Evolutionary conservation across 805 yeast species (phyloP).

Genomic region (Wickerhamomyces rabaulensis): DNA sequence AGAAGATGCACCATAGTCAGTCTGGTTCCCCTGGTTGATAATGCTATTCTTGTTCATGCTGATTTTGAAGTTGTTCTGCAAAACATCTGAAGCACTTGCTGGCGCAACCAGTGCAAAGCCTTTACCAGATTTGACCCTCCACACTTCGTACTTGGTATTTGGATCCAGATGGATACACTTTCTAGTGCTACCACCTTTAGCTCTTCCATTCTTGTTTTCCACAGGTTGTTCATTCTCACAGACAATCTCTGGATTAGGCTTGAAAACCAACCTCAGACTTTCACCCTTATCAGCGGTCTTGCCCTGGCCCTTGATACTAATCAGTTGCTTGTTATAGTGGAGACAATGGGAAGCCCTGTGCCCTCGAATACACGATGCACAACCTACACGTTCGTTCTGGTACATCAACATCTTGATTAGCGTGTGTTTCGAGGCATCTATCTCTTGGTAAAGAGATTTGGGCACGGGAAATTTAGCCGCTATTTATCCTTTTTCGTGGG

Average conservation of each 20-base stretch:
- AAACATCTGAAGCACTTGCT: not conserved
- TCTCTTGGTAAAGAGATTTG: no score
- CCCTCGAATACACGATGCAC: constrained; percentile 6
- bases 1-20: no score
- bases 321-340: constrained; percentile 3
- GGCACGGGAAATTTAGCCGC: no score
- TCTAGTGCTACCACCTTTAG: not conserved
- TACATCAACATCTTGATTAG: constrained; percentile 1
- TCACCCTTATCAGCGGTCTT: constrained; percentile 1
- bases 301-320: constrained; percentile 4
- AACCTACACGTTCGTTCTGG: constrained; percentile 6
- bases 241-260: not conserved
- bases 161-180: constrained; percentile 1
- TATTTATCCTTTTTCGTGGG: no score
- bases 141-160: not conserved
- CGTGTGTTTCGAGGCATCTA: not conserved
- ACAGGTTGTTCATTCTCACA: not conserved
- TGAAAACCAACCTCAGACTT: not conserved
- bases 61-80: not conserved
- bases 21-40: no score
- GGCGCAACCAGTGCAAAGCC: constrained; percentile 2
- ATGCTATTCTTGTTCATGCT: not conserved
- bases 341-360: constrained; percentile 7
- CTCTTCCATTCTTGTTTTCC: constrained; percentile 4
- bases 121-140: constrained; percentile 5